Evolutionary conservation across 257 asterid genomes (phyloP).

Genomic region (Agastache rugosa): DNA sequence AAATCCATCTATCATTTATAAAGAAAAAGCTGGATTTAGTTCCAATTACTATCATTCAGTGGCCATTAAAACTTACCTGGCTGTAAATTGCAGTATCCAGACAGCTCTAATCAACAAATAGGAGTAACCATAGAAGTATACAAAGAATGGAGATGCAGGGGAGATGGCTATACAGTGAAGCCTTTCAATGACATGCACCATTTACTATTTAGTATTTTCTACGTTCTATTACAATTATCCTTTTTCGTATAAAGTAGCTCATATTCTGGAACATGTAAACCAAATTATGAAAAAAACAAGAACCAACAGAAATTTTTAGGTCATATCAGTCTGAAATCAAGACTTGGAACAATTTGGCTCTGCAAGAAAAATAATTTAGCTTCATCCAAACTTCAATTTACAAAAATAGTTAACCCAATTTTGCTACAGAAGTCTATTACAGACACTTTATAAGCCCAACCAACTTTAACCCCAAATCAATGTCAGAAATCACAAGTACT

Average conservation of each 20-base stretch:
- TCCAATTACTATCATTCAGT: constrained; percentile 14
- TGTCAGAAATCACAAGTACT: not conserved
- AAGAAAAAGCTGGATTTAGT: constrained; percentile 9
- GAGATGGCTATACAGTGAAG: not conserved
- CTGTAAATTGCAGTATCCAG: constrained; percentile 19
- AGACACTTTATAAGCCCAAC: not conserved
- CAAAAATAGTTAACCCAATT: not conserved
- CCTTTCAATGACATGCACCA: not conserved
- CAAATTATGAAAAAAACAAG: not conserved
- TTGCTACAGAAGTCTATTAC: not conserved
- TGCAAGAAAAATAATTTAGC: not conserved
- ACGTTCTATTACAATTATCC: not conserved
- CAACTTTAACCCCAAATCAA: not conserved
- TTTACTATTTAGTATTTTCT: not conserved
- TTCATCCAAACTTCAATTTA: not conserved
- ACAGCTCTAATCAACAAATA: constrained; percentile 11
- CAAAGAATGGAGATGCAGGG: not conserved
- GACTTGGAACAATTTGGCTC: not conserved
- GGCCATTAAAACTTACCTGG: not conserved
- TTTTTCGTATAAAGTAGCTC: too few species aligned
- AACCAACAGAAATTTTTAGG: not conserved
- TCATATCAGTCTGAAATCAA: not conserved
- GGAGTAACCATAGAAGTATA: constrained; percentile 7
- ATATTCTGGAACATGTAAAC: not conserved
- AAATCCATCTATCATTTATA: constrained; percentile 45